Base-by-base conservation (phyloP, 2,329 filamentous ascomycete genomes). In the Fusarium virguliforme region DNA sequence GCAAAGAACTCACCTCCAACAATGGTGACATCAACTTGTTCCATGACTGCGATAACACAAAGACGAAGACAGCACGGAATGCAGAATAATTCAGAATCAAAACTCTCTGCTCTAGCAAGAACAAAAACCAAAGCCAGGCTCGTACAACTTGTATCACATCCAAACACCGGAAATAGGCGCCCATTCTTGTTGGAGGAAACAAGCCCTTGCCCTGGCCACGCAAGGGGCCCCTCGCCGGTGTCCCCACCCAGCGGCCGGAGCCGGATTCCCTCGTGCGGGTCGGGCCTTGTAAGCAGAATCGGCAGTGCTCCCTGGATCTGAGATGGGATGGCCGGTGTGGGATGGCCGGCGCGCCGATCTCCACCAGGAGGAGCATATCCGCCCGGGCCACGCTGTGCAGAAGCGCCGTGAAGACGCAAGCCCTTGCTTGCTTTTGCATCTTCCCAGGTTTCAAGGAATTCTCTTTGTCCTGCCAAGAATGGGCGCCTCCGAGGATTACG, bases 1-100 rank as follows among this genome's bases (percentile, higher is more conserved):
- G 34, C 9, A 26, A 38, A 28, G 9, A 38, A 26, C 34, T 40
- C 35, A 58, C 82, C 84, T 79, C 56, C 41, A 9, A 58, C 35
- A 13, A 64, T 34, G 10, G 54, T 46, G 65, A 57, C 67, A 50
- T 62, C 46, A 40, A 48, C 55, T 40, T 57, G 51, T 24, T 57
- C 59, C 58, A 70, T 70, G 12, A 10, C 56, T 55, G 15, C 6
- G 4, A 35, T 2, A 35, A 28, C 43, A 48, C 43, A 54, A 28
- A 8, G 51, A 54, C 51, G 8, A 54, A 28, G 28, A 34, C 37
- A n/a, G 18, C 3, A n/a, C n/a, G n/a, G n/a, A 48, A 28, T 13
- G 1, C 18, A 18, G 18, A 7, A 4, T 28, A 46, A 28, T n/a
- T 28, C 41, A 26, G 24, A 28, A 30, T n/a, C 5, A 48, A 30